Evolutionary conservation across 2,329 filamentous ascomycete species (phyloP).

Genomic region (Pseudogymnoascus sp.): DNA sequence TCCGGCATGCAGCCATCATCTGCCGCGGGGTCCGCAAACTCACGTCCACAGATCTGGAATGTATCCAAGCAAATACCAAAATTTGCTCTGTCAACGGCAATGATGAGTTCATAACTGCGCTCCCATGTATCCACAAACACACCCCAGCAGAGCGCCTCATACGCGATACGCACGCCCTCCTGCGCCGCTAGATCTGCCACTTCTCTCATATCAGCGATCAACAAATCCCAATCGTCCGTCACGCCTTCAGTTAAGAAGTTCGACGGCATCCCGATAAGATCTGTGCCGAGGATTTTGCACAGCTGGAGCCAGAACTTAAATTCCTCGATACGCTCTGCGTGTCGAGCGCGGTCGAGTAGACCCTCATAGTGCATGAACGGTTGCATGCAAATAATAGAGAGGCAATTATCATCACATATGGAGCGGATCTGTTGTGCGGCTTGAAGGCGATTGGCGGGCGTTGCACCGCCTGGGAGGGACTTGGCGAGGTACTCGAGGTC

Average conservation of each 20-base stretch:
- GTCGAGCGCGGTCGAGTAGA: conserved; percentile 61
- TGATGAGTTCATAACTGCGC: conserved; percentile 60
- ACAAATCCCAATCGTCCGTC: conserved; percentile 45
- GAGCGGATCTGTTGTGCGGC: conserved; percentile 51
- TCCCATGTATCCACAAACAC: conserved; percentile 68
- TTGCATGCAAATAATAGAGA: conserved; percentile 44
- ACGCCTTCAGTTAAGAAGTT: conserved; percentile 44
- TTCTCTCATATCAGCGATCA: conserved; percentile 55
- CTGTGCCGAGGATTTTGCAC: conserved; percentile 23
- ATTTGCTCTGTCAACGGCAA: conserved; percentile 58
- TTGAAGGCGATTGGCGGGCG: conserved; percentile 39
- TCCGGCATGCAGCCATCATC: conserved; percentile 22
- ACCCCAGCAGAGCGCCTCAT: conserved; percentile 68
- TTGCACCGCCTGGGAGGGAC: conserved; percentile 20
- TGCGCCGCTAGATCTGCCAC: conserved; percentile 60
- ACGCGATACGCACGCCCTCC: conserved; percentile 58
- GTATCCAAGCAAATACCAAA: conserved; percentile 73
- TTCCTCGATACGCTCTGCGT: not conserved
- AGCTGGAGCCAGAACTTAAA: not conserved
- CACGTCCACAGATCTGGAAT: conserved; percentile 66
- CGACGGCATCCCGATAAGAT: conserved; percentile 57
- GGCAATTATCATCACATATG: conserved; percentile 48
- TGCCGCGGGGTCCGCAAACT: conserved; percentile 61
- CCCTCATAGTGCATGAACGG: conserved; percentile 42
- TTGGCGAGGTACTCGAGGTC: conserved; percentile 58